Evolutionary conservation across 1,284 basidiomycete genomes (phyloP).

Genomic region (Fomitopsis palustris): DNA sequence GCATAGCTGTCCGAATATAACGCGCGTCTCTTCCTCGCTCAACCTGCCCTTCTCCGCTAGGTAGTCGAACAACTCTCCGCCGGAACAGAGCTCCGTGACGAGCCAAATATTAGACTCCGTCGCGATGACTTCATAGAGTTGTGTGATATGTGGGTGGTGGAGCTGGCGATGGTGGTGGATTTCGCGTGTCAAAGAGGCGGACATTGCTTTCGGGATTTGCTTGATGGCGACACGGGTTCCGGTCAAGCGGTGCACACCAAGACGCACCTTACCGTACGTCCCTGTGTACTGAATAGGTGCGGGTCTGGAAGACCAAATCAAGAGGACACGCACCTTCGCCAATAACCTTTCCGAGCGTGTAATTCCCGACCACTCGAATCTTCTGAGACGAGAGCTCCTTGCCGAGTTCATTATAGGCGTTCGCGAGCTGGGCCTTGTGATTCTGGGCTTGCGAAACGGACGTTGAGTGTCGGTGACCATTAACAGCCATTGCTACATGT

Average conservation of each 20-base stretch:
- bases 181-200: constrained; percentile 89
- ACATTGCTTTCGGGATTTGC: constrained; percentile 93
- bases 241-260: constrained; percentile 90
- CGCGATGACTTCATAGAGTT: constrained; percentile 97
- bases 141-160: constrained; percentile 92
- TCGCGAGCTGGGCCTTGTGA: constrained; percentile 83
- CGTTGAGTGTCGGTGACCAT: constrained; percentile 59
- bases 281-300: constrained; percentile 41
- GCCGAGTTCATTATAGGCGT: constrained; percentile 95
- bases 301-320: neutral
- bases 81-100: constrained; percentile 93
- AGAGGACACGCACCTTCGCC: constrained; percentile 76
- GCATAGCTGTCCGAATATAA: constrained; percentile 92
- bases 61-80: constrained; percentile 97
- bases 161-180: constrained; percentile 97
- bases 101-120: constrained; percentile 97
- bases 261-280: constrained; percentile 89
- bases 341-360: constrained; percentile 92
- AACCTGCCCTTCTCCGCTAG: constrained; percentile 92
- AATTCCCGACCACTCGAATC: constrained; percentile 91
- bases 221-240: constrained; percentile 93
- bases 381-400: constrained; percentile 89
- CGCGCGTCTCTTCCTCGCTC: constrained; percentile 77
- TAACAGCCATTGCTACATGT: constrained; percentile 42
- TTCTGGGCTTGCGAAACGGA: constrained; percentile 63